A percentile compares a stretch with the other conserved stretches of the same genome.
These are phyloP conservation scores for Nakataea oryzae DNA, from an alignment of 2,329 filamentous ascomycete species.

Conservation along the genomic window DNA sequence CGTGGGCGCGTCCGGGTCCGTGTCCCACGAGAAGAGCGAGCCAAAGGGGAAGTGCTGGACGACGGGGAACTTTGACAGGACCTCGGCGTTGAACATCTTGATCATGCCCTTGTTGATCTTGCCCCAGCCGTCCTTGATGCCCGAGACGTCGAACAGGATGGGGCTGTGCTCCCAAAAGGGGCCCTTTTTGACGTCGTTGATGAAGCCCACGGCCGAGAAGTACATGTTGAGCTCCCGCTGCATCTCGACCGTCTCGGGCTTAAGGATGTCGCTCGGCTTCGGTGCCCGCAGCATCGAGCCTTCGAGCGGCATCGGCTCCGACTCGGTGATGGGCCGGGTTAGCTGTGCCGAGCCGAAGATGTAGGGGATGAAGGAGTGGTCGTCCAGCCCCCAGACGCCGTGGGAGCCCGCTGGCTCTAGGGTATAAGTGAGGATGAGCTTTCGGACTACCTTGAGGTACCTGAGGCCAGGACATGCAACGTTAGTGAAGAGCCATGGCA, in stretches of 20 bases:
- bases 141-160: conserved; percentile 88
- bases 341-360: conserved; percentile 92
- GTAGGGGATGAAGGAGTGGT: conserved; percentile 89
- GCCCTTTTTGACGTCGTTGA: conserved; percentile 91
- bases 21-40: conserved; percentile 68
- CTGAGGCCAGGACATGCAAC: conserved; percentile 25
- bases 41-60: conserved; percentile 93
- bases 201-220: conserved; percentile 92
- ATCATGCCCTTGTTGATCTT: conserved; percentile 99
- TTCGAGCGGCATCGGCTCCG: conserved; percentile 60
- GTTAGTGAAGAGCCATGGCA: background rate
- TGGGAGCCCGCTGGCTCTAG: conserved; percentile 93
- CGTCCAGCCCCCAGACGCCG: conserved; percentile 97
- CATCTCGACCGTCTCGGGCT: conserved; percentile 50
- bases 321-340: conserved; percentile 58
- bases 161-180: conserved; percentile 98
- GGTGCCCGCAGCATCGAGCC: conserved; percentile 67
- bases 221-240: conserved; percentile 71
- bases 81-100: conserved; percentile 98
- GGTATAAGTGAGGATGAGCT: conserved; percentile 80
- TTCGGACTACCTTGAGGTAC: conserved; percentile 71
- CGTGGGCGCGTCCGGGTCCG: conserved; percentile 47
- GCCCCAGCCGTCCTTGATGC: conserved; percentile 86
- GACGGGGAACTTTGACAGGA: conserved; percentile 91
- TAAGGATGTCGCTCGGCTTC: conserved; percentile 58